A percentile compares a stretch with the other conserved stretches of the same genome.
Conservation (phyloP, 2,329 filamentous ascomycete species). For the Sclerotinia borealis region DNA sequence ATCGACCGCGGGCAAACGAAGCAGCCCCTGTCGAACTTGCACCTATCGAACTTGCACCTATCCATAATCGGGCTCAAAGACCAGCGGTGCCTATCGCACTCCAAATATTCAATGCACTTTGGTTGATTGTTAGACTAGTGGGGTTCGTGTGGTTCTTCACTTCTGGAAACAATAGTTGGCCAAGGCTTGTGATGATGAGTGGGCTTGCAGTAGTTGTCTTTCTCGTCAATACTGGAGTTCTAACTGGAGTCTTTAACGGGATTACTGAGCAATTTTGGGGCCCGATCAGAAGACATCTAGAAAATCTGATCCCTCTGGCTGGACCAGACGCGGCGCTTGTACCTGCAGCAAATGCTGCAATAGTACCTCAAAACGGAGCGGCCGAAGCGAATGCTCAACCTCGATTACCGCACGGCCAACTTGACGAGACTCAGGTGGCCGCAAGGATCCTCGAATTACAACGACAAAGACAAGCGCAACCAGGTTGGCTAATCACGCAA, state of each 20-base stretch:
- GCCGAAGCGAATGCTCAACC: conserved; percentile 6
- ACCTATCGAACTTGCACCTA: conserved; percentile 11
- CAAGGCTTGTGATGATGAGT: conserved; percentile 50
- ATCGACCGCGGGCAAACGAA: conserved; percentile 15
- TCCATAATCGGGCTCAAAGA: conserved; percentile 17
- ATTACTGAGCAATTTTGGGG: conserved; percentile 49
- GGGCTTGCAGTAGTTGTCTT: conserved; percentile 50
- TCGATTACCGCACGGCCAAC: conserved; percentile 26
- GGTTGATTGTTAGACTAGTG: conserved; percentile 52
- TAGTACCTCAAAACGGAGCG: conserved; percentile 26
- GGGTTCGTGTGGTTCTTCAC: conserved; percentile 63
- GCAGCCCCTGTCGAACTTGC: conserved; percentile 11
- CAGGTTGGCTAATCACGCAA: conserved; percentile 45
- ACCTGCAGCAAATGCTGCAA: conserved; percentile 30
- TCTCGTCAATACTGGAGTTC: conserved; percentile 51
- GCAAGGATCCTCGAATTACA: conserved; percentile 47
- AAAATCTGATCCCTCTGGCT: conserved; percentile 52
- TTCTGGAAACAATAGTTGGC: conserved; percentile 51
- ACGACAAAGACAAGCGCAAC: conserved; percentile 37
- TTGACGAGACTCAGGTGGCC: conserved; percentile 46
- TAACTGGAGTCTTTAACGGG: conserved; percentile 53
- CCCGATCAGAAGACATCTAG: conserved; percentile 52
- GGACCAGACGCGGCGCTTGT: conserved; percentile 34
- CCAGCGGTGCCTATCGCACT: conserved; percentile 2
- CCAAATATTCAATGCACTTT: conserved; percentile 38